phyloP scores from a whole-genome alignment of 371 early-diverging fungal genomes.

The Mucor plumbeus region DNA sequence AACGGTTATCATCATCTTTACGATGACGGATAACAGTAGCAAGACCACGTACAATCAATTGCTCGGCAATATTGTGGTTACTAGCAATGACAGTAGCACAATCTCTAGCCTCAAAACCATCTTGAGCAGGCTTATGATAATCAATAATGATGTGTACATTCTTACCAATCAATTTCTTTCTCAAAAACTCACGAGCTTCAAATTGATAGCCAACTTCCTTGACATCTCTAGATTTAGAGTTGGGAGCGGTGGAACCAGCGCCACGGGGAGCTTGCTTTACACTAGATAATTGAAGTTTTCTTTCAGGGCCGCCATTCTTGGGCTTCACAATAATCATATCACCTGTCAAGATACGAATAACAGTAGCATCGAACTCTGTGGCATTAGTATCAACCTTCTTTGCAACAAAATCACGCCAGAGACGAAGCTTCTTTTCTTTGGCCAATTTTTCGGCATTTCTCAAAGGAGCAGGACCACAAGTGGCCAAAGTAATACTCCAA shows the following conservation, averaged over 20 bases:
- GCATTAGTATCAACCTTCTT: constrained; percentile 48
- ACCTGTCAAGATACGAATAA: constrained; percentile 78
- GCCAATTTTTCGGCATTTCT: constrained; percentile 82
- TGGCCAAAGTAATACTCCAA: constrained; percentile 82
- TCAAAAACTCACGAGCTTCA: constrained; percentile 88
- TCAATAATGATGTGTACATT: constrained; percentile 83
- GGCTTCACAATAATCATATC: constrained; percentile 80
- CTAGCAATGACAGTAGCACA: constrained; percentile 84
- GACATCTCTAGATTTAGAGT: constrained; percentile 71
- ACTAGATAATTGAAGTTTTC: constrained; percentile 83
- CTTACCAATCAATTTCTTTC: constrained; percentile 88
- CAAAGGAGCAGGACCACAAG: constrained; percentile 75
- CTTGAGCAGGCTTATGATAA: constrained; percentile 87
- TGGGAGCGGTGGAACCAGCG: constrained; percentile 45
- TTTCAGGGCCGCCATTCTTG: constrained; percentile 62
- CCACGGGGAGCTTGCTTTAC: constrained; percentile 76
- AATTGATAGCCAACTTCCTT: constrained; percentile 84
- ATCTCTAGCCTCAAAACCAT: constrained; percentile 85
- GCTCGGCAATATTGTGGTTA: constrained; percentile 77
- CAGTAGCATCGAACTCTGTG: constrained; percentile 62
- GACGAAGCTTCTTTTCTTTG: constrained; percentile 74
- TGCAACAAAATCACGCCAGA: constrained; percentile 77
- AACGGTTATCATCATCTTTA: constrained; percentile 87
- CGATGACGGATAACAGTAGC: constrained; percentile 86
- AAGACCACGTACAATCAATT: constrained; percentile 79